Base-by-base conservation (phyloP, 805 yeast genomes). In the Candida corydali region DNA sequence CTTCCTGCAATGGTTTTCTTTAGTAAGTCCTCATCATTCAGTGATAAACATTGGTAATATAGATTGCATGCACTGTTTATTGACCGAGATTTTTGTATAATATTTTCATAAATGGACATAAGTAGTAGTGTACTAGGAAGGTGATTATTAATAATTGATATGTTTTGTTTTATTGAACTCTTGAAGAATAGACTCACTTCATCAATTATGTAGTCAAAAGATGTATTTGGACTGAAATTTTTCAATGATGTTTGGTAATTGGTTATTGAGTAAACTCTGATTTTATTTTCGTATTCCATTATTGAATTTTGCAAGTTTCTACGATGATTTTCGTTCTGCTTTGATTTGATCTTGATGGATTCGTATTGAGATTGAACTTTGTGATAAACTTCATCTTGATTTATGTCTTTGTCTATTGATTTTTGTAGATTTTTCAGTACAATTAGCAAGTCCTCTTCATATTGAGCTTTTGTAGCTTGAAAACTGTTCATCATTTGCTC, bases 301-400 rank as follows among this genome's bases (percentile, higher is more conserved):
- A 77, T 76, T 1, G 75, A 62, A 45, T 75, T 73, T 49, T 76
- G 79, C 26, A 77, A 50, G 8, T 63, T 57, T 43, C 71, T 59
- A 39, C 72, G 58, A 20, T 69, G 59, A 4, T 46, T 48, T 22
- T 55, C 57, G 43, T 69, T 71, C 22, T 55, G 57, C 14, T 56
- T 53, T 26, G 59, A 42, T 41, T 65, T 69, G 3, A 30, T 11
- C 29, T 28, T 40, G 6, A 59, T 40, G 4, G 41, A 45, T 22
- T 53, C 40, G 40, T 60, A 61, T 1, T 28, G 28, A 2, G 18
- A 19, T 26, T 51, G 51, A 10, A 51, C 45, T 0, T 32, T 30
- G 4, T 49, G 40, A 0, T 55, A 52, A n/a, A 50, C 35, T 9
- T 30, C 37, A 14, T 54, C 52, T 28, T 57, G 46, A 7, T 36